A percentile compares a stretch with the other conserved stretches of the same genome.
Conservation (phyloP, 768 basidiomycete genomes). For the Kwoniella newhampshirensis region DNA sequence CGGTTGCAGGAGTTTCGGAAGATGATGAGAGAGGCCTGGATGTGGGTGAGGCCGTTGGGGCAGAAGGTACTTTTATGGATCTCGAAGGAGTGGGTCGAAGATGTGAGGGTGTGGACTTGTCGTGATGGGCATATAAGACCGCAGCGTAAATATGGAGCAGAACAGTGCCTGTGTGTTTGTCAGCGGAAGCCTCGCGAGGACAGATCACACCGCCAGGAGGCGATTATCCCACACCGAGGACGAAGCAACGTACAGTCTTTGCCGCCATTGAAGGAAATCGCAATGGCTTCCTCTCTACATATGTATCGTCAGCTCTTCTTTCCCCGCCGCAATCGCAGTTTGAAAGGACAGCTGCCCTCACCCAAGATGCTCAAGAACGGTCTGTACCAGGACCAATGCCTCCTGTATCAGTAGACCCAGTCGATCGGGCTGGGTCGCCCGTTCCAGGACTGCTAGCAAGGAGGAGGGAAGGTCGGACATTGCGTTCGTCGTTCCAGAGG, state of each 20-base stretch:
- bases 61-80: slow-evolving; percentile 1
- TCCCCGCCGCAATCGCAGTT: neutral
- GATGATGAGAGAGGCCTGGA: slow-evolving; percentile 6
- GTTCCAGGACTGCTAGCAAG: slow-evolving; percentile 32
- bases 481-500: neutral
- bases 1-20: neutral
- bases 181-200: neutral
- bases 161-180: slow-evolving; percentile 71
- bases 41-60: neutral
- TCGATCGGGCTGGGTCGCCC: slow-evolving; percentile 26
- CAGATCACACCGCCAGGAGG: too few species aligned
- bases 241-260: slow-evolving; percentile 74
- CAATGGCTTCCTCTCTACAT: slow-evolving; percentile 63
- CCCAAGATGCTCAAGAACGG: slow-evolving; percentile 75
- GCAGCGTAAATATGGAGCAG: slow-evolving; percentile 84
- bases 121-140: slow-evolving; percentile 57
- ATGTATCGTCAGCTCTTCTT: neutral
- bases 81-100: slow-evolving; percentile 46
- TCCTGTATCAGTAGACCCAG: slow-evolving; percentile 60
- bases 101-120: neutral
- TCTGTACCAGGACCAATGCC: slow-evolving; percentile 77
- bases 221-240: too few species aligned
- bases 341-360: slow-evolving; percentile 57
- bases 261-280: slow-evolving; percentile 96
- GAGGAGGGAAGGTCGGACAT: slow-evolving; percentile 1